Percentiles rank a stretch among this genome's conserved stretches.
phyloP scores from a whole-genome alignment of 2,329 filamentous ascomycete genomes.

The Talaromyces albobiverticillius region DNA sequence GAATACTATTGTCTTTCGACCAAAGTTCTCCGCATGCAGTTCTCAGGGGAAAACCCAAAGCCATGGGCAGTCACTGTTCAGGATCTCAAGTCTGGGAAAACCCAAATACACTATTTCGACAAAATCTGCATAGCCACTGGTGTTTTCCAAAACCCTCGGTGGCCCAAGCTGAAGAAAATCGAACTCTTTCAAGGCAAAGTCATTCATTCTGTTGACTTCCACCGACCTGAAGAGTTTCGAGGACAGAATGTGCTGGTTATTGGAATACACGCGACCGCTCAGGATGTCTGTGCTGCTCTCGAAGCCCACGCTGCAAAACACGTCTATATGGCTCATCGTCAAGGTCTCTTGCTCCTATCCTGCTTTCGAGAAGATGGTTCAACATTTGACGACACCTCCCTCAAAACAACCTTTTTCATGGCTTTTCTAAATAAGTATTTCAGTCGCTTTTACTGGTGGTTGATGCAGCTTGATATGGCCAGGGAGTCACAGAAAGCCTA shows the following conservation, averaged over 20 bases:
- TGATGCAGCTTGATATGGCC: background rate
- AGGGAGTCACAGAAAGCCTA: background rate
- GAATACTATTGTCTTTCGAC: no score
- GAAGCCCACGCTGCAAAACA: background rate
- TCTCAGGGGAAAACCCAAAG: no score
- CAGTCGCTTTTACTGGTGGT: background rate
- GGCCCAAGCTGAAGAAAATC: background rate
- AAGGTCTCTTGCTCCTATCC: background rate
- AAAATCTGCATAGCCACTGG: background rate
- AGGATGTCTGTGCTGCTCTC: background rate
- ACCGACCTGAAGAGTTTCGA: background rate
- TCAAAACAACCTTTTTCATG: background rate
- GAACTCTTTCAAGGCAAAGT: background rate
- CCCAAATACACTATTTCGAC: background rate
- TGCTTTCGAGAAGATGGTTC: background rate
- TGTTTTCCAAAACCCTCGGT: background rate
- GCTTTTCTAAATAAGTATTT: background rate
- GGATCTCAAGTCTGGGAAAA: background rate
- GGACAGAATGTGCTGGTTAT: background rate
- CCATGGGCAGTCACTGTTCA: no score
- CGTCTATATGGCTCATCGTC: background rate
- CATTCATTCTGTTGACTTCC: background rate
- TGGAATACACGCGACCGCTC: background rate
- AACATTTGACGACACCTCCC: background rate
- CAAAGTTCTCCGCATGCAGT: no score